Evolutionary conservation across 2,329 filamentous ascomycete genomes (phyloP).

Genomic region (Fusarium azukiicola): DNA sequence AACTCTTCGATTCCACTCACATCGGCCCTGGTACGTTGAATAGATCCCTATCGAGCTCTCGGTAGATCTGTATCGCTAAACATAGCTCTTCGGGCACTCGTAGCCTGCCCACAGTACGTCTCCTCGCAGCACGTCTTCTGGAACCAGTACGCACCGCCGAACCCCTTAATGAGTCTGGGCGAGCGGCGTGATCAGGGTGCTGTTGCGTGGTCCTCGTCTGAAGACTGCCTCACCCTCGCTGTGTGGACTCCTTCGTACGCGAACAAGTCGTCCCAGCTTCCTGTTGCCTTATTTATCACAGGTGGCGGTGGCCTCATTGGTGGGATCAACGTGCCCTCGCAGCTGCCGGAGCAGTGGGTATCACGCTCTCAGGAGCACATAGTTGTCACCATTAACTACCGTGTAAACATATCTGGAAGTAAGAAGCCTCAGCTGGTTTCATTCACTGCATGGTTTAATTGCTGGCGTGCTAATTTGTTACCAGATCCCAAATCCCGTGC

Average conservation of each 20-base stretch:
- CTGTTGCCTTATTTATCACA: background rate
- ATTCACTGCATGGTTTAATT: too few relatives aligned
- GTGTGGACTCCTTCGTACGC: background rate
- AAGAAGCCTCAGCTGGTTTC: too few relatives aligned
- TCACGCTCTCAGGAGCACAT: background rate
- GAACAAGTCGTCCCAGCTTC: background rate
- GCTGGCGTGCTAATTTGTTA: too few relatives aligned
- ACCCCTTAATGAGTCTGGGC: background rate
- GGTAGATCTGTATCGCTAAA: too few relatives aligned
- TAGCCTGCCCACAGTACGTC: background rate
- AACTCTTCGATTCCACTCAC: too few relatives aligned
- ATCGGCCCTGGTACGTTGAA: too few relatives aligned
- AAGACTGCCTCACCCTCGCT: background rate
- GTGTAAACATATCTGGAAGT: background rate
- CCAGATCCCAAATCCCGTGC: background rate
- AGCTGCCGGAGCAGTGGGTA: constrained; percentile 1
- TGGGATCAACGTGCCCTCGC: background rate
- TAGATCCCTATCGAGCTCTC: too few relatives aligned
- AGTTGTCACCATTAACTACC: background rate
- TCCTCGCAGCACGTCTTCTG: background rate
- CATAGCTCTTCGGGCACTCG: too few relatives aligned
- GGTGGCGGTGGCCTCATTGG: background rate
- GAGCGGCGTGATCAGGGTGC: background rate
- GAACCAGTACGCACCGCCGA: background rate
- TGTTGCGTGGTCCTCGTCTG: background rate